phyloP scores from a whole-genome alignment of 2,329 filamentous ascomycete species.

The Colletotrichum sp. region DNA sequence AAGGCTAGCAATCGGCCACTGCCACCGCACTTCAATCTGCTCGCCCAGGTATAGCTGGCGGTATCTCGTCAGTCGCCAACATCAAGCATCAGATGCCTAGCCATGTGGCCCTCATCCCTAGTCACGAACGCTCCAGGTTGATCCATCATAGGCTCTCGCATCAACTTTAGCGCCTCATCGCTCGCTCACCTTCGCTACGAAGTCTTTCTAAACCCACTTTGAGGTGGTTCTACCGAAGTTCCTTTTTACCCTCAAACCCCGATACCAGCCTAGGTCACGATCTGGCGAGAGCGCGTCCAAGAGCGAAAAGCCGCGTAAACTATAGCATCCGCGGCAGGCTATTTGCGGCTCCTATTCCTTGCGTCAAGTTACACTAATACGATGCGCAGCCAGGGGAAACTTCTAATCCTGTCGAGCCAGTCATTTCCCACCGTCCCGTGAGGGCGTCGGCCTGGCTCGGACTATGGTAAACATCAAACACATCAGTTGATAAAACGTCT shows the following conservation, averaged over 20 bases:
- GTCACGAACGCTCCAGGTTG: background rate
- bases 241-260: background rate
- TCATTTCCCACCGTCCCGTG: constrained; percentile 1
- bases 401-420: background rate
- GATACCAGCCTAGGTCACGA: background rate
- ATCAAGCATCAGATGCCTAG: background rate
- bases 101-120: background rate
- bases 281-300: background rate
- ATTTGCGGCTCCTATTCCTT: background rate
- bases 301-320: background rate
- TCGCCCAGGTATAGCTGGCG: background rate
- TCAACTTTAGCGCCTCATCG: background rate
- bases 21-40: background rate
- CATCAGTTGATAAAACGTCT: constrained; percentile 17
- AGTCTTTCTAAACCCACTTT: background rate
- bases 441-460: background rate
- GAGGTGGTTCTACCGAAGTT: background rate
- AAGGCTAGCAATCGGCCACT: background rate
- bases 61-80: background rate
- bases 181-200: background rate
- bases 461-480: constrained; percentile 27
- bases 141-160: background rate
- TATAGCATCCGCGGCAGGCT: background rate
- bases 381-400: background rate
- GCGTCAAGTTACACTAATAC: background rate